phyloP scores from a whole-genome alignment of 2,329 filamentous ascomycete genomes.

The Aspergillus intermedius region DNA sequence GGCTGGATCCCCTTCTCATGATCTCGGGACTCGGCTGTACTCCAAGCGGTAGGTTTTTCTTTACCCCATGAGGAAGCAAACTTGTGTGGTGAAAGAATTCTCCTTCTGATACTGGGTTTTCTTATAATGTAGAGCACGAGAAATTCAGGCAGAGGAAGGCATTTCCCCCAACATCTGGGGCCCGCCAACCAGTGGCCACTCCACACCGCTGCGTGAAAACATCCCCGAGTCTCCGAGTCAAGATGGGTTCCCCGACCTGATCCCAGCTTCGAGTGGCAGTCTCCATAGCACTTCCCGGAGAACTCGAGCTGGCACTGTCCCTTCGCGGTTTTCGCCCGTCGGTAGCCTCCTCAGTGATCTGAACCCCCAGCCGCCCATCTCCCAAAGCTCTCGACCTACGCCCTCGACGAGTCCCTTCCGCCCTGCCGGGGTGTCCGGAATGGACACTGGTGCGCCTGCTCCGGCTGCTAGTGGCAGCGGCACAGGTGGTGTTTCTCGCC shows the following conservation, averaged over 20 bases:
- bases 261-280: slow-evolving; percentile 60
- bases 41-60: slow-evolving; percentile 71
- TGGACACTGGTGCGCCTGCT: slow-evolving; percentile 35
- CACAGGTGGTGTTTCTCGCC: slow-evolving; percentile 71
- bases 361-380: slow-evolving; percentile 53
- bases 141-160: slow-evolving; percentile 96
- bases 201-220: slow-evolving; percentile 90
- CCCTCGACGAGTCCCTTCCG: slow-evolving; percentile 85
- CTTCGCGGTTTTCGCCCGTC: slow-evolving; percentile 81
- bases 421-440: slow-evolving; percentile 43
- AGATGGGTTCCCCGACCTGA: slow-evolving; percentile 89
- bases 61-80: neutral
- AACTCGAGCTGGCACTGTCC: slow-evolving; percentile 89
- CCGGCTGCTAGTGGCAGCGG: slow-evolving; percentile 48
- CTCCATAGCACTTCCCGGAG: slow-evolving; percentile 64
- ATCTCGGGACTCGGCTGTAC: slow-evolving; percentile 73
- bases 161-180: slow-evolving; percentile 78
- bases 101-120: neutral
- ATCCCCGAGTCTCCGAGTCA: slow-evolving; percentile 91
- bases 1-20: slow-evolving; percentile 93
- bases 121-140: slow-evolving; percentile 61
- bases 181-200: slow-evolving; percentile 91
- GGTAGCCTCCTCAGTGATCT: slow-evolving; percentile 54
- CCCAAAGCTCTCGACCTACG: slow-evolving; percentile 77
- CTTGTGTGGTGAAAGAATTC: neutral